These are phyloP conservation scores for Boeremia exigua DNA, from an alignment of 2,329 filamentous ascomycete genomes.

Conservation along the genomic window DNA sequence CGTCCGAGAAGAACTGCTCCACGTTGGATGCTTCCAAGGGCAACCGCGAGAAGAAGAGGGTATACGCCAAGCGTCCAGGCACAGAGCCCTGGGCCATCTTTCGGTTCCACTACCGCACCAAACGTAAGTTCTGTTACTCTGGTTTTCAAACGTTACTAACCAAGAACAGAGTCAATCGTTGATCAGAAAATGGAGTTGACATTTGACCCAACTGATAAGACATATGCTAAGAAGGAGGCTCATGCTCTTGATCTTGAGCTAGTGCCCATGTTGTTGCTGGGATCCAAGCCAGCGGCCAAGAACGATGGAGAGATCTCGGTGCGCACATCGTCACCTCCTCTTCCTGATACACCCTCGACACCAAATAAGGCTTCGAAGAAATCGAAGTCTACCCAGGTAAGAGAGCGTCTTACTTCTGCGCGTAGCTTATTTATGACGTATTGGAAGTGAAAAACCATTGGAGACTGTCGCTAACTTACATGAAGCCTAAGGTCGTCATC, in stretches of 20 bases:
- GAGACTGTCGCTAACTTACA: slow-evolving; percentile 5
- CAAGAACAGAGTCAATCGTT: slow-evolving; percentile 24
- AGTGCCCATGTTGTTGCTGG: slow-evolving; percentile 17
- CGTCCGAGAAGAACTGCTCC: slow-evolving; percentile 24
- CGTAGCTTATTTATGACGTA: background rate
- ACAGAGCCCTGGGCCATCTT: slow-evolving; percentile 48
- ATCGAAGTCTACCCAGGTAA: slow-evolving; percentile 14
- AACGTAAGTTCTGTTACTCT: slow-evolving; percentile 19
- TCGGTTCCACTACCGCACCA: slow-evolving; percentile 50
- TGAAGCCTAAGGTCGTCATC: slow-evolving; percentile 5
- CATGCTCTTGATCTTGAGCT: slow-evolving; percentile 23
- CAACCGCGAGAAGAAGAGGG: slow-evolving; percentile 18
- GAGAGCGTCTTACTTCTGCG: slow-evolving; percentile 6
- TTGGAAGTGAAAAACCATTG: background rate
- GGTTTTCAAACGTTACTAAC: background rate
- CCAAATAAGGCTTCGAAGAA: slow-evolving; percentile 6
- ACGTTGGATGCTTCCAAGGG: slow-evolving; percentile 16
- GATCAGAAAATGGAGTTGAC: slow-evolving; percentile 13
- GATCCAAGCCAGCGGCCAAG: slow-evolving; percentile 13
- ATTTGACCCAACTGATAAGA: slow-evolving; percentile 16
- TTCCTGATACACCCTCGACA: slow-evolving; percentile 10
- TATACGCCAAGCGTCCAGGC: slow-evolving; percentile 37
- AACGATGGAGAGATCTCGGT: slow-evolving; percentile 20
- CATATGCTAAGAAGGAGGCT: slow-evolving; percentile 1
- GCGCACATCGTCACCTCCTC: slow-evolving; percentile 18